phyloP scores from a whole-genome alignment of 306 rosid genomes.

The Aeschynomene evenia region DNA sequence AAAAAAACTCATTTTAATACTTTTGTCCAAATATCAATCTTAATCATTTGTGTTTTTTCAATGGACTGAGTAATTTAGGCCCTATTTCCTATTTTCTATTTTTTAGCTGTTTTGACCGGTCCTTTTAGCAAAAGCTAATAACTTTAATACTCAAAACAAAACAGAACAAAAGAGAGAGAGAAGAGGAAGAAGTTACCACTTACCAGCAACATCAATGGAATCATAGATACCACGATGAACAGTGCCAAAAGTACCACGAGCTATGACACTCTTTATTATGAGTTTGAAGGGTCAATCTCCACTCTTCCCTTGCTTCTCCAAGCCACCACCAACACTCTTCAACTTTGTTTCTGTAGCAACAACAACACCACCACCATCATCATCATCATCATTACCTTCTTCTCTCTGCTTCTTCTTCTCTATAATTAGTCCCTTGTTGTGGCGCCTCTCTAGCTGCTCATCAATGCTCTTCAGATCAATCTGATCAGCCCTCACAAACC shows the following conservation, averaged over 20 bases:
- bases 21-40: too few relatives aligned
- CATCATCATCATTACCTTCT: constrained; percentile 44
- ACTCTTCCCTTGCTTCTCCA: constrained; percentile 58
- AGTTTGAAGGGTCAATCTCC: constrained; percentile 88
- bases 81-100: too few relatives aligned
- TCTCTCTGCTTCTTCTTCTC: constrained; percentile 48
- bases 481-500: constrained; percentile 87
- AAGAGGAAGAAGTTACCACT: neutral
- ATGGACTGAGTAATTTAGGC: too few relatives aligned
- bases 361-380: constrained; percentile 1
- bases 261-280: constrained; percentile 66
- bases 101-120: too few relatives aligned
- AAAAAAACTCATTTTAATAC: too few relatives aligned
- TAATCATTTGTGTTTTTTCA: too few relatives aligned
- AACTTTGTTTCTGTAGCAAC: neutral
- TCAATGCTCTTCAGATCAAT: constrained; percentile 80
- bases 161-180: neutral
- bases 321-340: neutral
- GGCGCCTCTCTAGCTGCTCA: constrained; percentile 81
- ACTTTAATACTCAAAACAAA: neutral
- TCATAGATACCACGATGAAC: constrained; percentile 88
- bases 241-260: constrained; percentile 80
- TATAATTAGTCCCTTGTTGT: constrained; percentile 51
- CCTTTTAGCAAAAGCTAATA: too few relatives aligned
- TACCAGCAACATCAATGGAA: constrained; percentile 78